Percentiles rank a stretch among this genome's conserved stretches.
These are phyloP conservation scores for Schwanniomyces sp. DNA, from an alignment of 805 yeast species.

Conservation along the genomic window DNA sequence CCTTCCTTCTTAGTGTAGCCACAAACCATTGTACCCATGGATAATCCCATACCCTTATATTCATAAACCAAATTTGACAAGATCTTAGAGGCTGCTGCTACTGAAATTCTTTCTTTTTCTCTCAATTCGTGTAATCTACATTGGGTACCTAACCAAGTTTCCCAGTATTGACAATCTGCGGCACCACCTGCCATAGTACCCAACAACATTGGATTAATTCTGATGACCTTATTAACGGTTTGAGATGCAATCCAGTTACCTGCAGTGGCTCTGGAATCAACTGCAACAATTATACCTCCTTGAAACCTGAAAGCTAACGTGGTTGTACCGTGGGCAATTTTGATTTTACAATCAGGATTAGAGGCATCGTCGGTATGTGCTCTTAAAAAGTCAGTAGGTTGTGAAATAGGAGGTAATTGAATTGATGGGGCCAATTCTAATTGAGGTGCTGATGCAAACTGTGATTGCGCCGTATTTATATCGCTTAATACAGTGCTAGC, in stretches of 20 bases:
- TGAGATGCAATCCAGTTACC: slow-evolving; percentile 98
- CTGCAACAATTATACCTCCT: slow-evolving; percentile 95
- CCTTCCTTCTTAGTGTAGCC: slow-evolving; percentile 95
- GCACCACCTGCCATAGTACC: slow-evolving; percentile 99
- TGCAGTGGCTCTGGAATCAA: slow-evolving; percentile 96
- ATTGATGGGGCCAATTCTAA: slow-evolving; percentile 58
- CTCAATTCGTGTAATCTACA: slow-evolving; percentile 93
- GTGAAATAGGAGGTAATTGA: slow-evolving; percentile 77
- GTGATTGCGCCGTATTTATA: slow-evolving; percentile 23
- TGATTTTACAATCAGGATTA: slow-evolving; percentile 92
- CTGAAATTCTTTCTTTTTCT: slow-evolving; percentile 92
- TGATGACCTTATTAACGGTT: slow-evolving; percentile 95
- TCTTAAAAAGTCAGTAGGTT: slow-evolving; percentile 88
- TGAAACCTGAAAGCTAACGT: slow-evolving; percentile 94
- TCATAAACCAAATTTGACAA: slow-evolving; percentile 85
- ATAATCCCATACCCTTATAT: slow-evolving; percentile 97
- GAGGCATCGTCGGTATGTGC: slow-evolving; percentile 97
- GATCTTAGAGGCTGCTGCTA: slow-evolving; percentile 95
- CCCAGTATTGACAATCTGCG: slow-evolving; percentile 99
- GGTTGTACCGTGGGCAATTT: slow-evolving; percentile 99
- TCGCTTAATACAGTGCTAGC: slow-evolving; percentile 26
- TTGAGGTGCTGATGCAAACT: slow-evolving; percentile 15
- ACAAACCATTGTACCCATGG: slow-evolving; percentile 99
- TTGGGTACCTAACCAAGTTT: slow-evolving; percentile 97
- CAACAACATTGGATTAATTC: slow-evolving; percentile 89